Base-by-base conservation (phyloP, 2,329 filamentous ascomycete species). In the Lachnellula hyalina region DNA sequence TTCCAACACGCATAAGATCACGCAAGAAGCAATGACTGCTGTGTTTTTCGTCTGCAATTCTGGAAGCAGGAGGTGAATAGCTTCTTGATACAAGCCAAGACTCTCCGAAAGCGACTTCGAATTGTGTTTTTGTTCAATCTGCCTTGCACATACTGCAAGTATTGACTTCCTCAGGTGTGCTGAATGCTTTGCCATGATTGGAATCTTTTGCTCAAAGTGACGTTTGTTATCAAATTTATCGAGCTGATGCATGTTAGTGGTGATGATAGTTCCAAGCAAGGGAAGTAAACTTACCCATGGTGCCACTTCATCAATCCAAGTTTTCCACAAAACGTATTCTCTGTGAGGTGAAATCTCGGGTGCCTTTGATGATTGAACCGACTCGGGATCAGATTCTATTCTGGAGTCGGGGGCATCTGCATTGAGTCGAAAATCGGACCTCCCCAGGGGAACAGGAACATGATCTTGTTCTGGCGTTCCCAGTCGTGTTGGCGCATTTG, bases 201-300 rank as follows among this genome's bases (percentile, higher is more conserved):
- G 76, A 2, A 83, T 69, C 11, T 77, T 73, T 1, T 77, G 74
- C 17, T 77, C 75, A 61, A 83, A 83, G 45, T 76, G 74, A 12
- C 76, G 75, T 14, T 76, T 69, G 28, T 72, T 71, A 55, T 83
- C 80, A 50, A 82, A 81, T 66, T 81, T 83, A 61, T 83, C 80
- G 3, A 83, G 74, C 75, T 75, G 78, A 14, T 72, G 72, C 2
- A 77, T 77, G 41, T 80, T 74, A 53, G 80, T 73, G 1, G 74
- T 73, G 15, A 81, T 74, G 75, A 40, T 62, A 53, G 2, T 69
- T 62, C 28, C 65, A 78, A 15, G 74, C 8, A 32, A 32, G 11
- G n/a, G 36, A 40, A 15, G 5, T 40, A 17, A 15, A 40, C 36
- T 5, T 17, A 40, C 36, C 44, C 44, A 46, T 5, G 44, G 74